A percentile compares a stretch with the other conserved stretches of the same genome.
These are phyloP conservation scores for Lichtheimia corymbifera DNA, from an alignment of 371 early-diverging fungal species.

Conservation along the genomic window DNA sequence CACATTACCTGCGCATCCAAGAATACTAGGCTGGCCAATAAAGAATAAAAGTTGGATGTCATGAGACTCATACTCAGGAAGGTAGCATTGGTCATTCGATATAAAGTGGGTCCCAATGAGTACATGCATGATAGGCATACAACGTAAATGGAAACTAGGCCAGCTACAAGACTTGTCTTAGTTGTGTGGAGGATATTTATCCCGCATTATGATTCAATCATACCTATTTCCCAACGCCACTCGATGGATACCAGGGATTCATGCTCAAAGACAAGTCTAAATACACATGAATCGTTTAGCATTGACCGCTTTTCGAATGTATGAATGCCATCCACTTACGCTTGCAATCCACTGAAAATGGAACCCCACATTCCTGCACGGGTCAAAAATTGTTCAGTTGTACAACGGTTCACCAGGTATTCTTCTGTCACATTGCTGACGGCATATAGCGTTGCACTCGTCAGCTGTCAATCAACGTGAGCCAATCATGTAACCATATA, in stretches of 20 bases:
- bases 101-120: constrained; percentile 40
- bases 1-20: constrained; percentile 33
- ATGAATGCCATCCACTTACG: constrained; percentile 23
- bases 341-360: constrained; percentile 33
- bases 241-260: constrained; percentile 19
- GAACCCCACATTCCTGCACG: constrained; percentile 38
- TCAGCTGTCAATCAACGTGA: constrained; percentile 20
- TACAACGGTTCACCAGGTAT: constrained; percentile 35
- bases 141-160: constrained; percentile 29
- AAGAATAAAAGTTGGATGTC: constrained; percentile 47
- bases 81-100: constrained; percentile 39
- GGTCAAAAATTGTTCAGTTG: constrained; percentile 31
- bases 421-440: constrained; percentile 49
- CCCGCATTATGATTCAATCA: not conserved
- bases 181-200: not conserved
- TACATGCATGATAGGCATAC: constrained; percentile 42
- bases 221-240: constrained; percentile 33
- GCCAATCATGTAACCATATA: not conserved
- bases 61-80: constrained; percentile 46
- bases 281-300: not conserved
- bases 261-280: constrained; percentile 36
- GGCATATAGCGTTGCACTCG: constrained; percentile 45
- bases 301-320: not conserved
- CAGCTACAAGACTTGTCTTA: not conserved
- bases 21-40: constrained; percentile 37